Evolutionary conservation across 139 green algal genomes (phyloP).

Genomic region (Limnomonas spitsbergensis): DNA sequence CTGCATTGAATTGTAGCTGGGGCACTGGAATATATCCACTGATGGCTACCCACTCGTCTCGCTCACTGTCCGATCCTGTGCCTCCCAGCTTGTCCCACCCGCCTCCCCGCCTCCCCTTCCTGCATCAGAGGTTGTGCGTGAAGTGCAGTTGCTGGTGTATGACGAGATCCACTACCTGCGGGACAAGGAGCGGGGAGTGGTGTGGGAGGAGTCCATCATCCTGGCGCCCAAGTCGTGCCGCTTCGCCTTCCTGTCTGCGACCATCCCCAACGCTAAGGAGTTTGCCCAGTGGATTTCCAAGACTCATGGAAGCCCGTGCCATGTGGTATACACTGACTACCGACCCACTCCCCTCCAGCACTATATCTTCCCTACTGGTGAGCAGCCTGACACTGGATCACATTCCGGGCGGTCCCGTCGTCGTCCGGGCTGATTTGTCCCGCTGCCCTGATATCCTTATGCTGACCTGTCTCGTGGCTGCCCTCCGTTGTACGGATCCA

Average conservation of each 20-base stretch:
- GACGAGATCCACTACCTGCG: conserved; percentile 98
- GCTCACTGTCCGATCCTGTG: no score
- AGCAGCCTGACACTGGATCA: no score
- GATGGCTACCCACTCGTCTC: no score
- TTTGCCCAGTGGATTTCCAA: conserved; percentile 90
- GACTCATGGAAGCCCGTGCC: conserved; percentile 83
- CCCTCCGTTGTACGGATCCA: conserved; percentile 8
- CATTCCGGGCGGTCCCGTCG: not conserved
- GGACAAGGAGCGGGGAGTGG: conserved; percentile 94
- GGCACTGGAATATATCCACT: no score
- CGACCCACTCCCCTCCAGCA: conserved; percentile 86
- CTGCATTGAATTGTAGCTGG: no score
- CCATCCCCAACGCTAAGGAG: conserved; percentile 90
- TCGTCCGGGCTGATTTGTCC: no score
- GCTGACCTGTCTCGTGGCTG: no score
- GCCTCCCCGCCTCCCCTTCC: no score
- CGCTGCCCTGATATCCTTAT: no score
- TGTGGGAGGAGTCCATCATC: conserved; percentile 99
- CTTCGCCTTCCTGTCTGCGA: conserved; percentile 87
- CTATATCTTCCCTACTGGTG: conserved; percentile 56
- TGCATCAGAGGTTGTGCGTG: conserved; percentile 57
- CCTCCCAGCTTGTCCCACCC: no score
- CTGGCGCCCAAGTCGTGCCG: conserved; percentile 55
- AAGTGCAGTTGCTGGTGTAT: conserved; percentile 94
- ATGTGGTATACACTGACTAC: conserved; percentile 96